Conservation (phyloP, 129 eudicot genomes). For the carrot (Daucus carota) region DH1_v3.0 NC_030385.2:36264001-36264500, state of each 20-base stretch:
- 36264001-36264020: background rate
- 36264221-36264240: constrained; percentile 93
- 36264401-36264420: background rate
- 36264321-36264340: background rate
- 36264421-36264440: background rate
- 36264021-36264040: background rate
- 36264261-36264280: background rate
- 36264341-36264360: background rate
- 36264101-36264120: background rate
- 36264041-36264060: background rate
- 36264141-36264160: background rate
- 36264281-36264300: background rate
- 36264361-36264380: background rate
- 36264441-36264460: background rate
- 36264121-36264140: background rate
- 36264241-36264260: constrained; percentile 47
- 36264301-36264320: background rate
- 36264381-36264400: background rate
- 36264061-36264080: background rate
- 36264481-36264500: background rate
- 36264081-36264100: background rate
- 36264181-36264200: constrained; percentile 9
- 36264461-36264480: background rate
- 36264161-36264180: background rate
- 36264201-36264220: constrained; percentile 41